Conservation (phyloP, 2,329 filamentous ascomycete species). For the Fusarium sp. region DNA sequence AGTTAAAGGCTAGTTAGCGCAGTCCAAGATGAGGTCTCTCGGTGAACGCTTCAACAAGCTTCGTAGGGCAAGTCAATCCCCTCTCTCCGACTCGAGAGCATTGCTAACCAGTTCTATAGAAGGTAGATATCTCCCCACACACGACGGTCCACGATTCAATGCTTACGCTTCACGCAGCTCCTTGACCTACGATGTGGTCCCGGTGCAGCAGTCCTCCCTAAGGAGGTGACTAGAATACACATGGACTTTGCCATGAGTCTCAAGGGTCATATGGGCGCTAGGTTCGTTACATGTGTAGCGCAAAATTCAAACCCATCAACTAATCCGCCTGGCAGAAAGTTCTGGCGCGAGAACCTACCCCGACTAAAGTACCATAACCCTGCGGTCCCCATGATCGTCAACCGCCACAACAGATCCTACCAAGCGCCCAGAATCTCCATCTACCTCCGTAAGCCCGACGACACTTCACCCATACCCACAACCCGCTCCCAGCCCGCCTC, state of each 20-base stretch:
- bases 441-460: conserved; percentile 62
- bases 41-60: conserved; percentile 78
- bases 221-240: conserved; percentile 77
- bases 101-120: conserved; percentile 48
- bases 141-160: conserved; percentile 35
- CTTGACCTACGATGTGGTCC: conserved; percentile 80
- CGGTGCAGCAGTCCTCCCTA: conserved; percentile 82
- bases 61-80: conserved; percentile 67
- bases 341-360: conserved; percentile 85
- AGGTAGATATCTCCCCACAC: conserved; percentile 50
- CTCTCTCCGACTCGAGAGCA: not conserved
- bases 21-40: conserved; percentile 56
- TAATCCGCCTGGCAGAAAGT: conserved; percentile 68
- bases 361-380: conserved; percentile 96
- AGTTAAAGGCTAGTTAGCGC: conserved; percentile 23
- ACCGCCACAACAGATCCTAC: conserved; percentile 67
- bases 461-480: conserved; percentile 40
- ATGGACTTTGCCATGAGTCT: conserved; percentile 73
- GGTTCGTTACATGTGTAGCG: conserved; percentile 58
- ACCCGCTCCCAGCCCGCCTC: conserved; percentile 55
- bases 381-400: conserved; percentile 80
- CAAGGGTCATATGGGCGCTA: conserved; percentile 76
- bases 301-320: conserved; percentile 5
- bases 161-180: conserved; percentile 61
- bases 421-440: conserved; percentile 70